phyloP scores from a whole-genome alignment of 192 early-diverging fungal species.

The Chytriomyces confervae region DNA sequence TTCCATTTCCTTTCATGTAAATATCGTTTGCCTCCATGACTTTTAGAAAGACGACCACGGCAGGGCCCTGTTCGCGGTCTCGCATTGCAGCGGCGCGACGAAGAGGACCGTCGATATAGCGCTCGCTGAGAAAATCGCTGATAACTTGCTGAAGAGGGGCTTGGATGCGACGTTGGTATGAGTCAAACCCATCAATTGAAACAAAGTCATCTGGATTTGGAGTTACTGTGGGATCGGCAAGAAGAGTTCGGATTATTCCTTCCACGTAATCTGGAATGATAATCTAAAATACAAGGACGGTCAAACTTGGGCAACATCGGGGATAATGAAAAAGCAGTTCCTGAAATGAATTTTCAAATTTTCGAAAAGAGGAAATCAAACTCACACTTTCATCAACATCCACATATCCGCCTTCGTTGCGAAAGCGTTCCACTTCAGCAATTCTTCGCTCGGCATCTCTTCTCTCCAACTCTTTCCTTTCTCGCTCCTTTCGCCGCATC shows the following conservation, averaged over 20 bases:
- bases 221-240: slow-evolving; percentile 43
- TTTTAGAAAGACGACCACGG: slow-evolving; percentile 51
- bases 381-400: slow-evolving; percentile 20
- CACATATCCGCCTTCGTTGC: slow-evolving; percentile 5
- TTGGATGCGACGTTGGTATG: slow-evolving; percentile 43
- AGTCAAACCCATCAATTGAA: slow-evolving; percentile 43
- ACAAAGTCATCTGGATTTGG: slow-evolving; percentile 56
- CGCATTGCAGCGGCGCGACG: not conserved
- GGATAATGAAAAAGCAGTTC: not conserved
- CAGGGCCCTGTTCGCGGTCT: not conserved
- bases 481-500: slow-evolving; percentile 18
- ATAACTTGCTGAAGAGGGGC: slow-evolving; percentile 49
- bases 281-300: slow-evolving; percentile 21
- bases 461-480: slow-evolving; percentile 30
- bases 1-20: slow-evolving; percentile 55
- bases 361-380: not conserved
- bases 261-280: slow-evolving; percentile 54
- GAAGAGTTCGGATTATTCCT: slow-evolving; percentile 49
- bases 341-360: not conserved
- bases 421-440: slow-evolving; percentile 19
- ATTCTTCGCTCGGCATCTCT: slow-evolving; percentile 26
- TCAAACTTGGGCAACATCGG: not conserved
- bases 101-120: slow-evolving; percentile 41
- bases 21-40: slow-evolving; percentile 56
- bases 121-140: slow-evolving; percentile 43